A percentile compares a stretch with the other conserved stretches of the same genome.
Conservation (phyloP, 345 rosid species). For the Dovyalis caffra region DNA sequence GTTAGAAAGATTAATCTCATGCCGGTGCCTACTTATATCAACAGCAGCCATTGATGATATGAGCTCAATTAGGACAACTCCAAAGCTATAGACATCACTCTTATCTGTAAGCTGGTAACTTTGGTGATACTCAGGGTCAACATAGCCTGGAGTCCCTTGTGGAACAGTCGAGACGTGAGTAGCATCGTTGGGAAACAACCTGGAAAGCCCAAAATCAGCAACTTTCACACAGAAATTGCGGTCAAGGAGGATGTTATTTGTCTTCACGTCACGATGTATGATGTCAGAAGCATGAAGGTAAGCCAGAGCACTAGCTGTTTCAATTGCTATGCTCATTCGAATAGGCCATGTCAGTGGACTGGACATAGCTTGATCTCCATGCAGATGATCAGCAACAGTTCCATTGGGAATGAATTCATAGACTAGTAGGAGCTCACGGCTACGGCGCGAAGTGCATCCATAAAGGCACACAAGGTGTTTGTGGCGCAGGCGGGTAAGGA, state of each 20-base stretch:
- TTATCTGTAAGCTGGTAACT: constrained; percentile 23
- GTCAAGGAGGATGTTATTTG: constrained; percentile 24
- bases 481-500: constrained; percentile 37
- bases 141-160: constrained; percentile 27
- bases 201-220: constrained; percentile 28
- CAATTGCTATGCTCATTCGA: constrained; percentile 21
- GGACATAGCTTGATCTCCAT: constrained; percentile 13
- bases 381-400: constrained; percentile 25
- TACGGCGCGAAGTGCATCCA: constrained; percentile 37
- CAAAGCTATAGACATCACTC: constrained; percentile 27
- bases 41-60: constrained; percentile 22
- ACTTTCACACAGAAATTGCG: constrained; percentile 17
- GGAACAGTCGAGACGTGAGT: constrained; percentile 25
- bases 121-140: constrained; percentile 23
- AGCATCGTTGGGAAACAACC: constrained; percentile 19
- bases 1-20: constrained; percentile 12
- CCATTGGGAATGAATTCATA: constrained; percentile 25
- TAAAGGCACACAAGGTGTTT: constrained; percentile 36
- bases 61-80: constrained; percentile 24
- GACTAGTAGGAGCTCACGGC: constrained; percentile 39
- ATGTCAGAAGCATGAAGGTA: constrained; percentile 23
- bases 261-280: constrained; percentile 24
- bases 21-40: constrained; percentile 14
- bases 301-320: constrained; percentile 22
- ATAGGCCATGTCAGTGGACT: constrained; percentile 21